Base-by-base conservation (phyloP, 805 yeast species). In the Lipomyces spencermartinsiae region DNA sequence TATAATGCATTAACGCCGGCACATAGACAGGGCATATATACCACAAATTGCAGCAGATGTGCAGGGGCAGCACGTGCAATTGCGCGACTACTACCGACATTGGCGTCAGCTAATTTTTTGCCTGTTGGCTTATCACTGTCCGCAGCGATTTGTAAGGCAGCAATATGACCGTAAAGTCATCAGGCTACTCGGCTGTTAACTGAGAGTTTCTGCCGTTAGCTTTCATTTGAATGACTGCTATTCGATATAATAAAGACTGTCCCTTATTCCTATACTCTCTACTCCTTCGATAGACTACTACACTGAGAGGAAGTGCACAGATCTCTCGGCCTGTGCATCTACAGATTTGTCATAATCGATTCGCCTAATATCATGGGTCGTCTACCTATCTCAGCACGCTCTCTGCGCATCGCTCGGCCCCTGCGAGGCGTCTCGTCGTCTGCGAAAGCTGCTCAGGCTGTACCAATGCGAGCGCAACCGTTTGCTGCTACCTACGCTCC, bases 1-100 rank as follows among this genome's bases (percentile, higher is more conserved):
- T 9, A 16, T 16, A 43, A 43, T 43, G 16, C 5, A 37, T 12
- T 4, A 0, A 0, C 1, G 10, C 2, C 6, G 1, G 49, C 10
- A 8, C 22, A 43, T 6, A 2, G 4, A n/a, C n/a, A 4, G 1
- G 22, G 16, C 56, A 31, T 53, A 53, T 25, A 25, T 3, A 34
- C n/a, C n/a, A 7, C 29, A 49, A 14, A 25, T 53, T 1, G 34
- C 5, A 1, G 16, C 29, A 25, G 1, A 31, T 57, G 19, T 4
- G 19, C 60, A 57, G 60, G 60, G 60, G 33, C 2, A 29, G 61
- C 68, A 65, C 68, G 68, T 65, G 68, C 61, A 16, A 65, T 65
- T 60, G 68, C 68, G 68, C 61, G 63, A 60, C 8, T 58, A 33
- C 6, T 35, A 4, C 46, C 22, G 16, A 9, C n/a, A 14, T 22